Percentiles rank a stretch among this genome's conserved stretches.
These are phyloP conservation scores for Fomitopsis palustris DNA, from an alignment of 1,284 basidiomycete species.

Conservation along the genomic window DNA sequence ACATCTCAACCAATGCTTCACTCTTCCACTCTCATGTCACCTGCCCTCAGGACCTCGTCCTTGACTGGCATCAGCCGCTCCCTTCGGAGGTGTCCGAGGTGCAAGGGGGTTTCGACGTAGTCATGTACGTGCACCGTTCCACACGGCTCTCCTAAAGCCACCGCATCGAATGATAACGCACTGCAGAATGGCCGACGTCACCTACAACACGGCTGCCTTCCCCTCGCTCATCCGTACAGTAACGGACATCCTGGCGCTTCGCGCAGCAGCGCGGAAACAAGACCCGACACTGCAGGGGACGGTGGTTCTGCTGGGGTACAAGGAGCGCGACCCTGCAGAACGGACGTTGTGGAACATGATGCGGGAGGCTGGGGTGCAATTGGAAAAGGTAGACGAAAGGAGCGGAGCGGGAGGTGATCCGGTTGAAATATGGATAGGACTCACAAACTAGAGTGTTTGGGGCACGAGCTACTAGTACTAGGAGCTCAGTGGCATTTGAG, in stretches of 20 bases:
- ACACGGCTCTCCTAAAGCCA: not conserved
- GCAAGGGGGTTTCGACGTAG: conserved; percentile 45
- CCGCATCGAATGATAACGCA: not conserved
- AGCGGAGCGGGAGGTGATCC: conserved; percentile 53
- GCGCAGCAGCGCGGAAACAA: not conserved
- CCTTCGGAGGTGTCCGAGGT: conserved; percentile 40
- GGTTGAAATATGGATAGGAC: conserved; percentile 72
- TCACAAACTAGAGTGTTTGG: not conserved
- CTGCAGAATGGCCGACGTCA: conserved; percentile 82
- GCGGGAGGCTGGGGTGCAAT: conserved; percentile 45
- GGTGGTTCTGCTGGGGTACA: conserved; percentile 72
- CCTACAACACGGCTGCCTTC: conserved; percentile 86
- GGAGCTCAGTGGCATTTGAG: no score
- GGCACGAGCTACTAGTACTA: no score
- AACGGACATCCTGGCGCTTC: conserved; percentile 35
- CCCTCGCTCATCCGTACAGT: conserved; percentile 61
- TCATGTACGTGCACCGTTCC: conserved; percentile 44
- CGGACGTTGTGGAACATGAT: conserved; percentile 62
- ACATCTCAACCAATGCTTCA: conserved; percentile 52
- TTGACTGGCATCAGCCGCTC: conserved; percentile 75
- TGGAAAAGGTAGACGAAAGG: conserved; percentile 52
- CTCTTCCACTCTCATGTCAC: conserved; percentile 25
- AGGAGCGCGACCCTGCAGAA: conserved; percentile 75
- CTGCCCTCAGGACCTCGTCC: conserved; percentile 41
- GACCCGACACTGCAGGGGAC: conserved; percentile 30